These are phyloP conservation scores for Exophiala oligosperma DNA, from an alignment of 2,329 filamentous ascomycete genomes.

Conservation along the genomic window DNA sequence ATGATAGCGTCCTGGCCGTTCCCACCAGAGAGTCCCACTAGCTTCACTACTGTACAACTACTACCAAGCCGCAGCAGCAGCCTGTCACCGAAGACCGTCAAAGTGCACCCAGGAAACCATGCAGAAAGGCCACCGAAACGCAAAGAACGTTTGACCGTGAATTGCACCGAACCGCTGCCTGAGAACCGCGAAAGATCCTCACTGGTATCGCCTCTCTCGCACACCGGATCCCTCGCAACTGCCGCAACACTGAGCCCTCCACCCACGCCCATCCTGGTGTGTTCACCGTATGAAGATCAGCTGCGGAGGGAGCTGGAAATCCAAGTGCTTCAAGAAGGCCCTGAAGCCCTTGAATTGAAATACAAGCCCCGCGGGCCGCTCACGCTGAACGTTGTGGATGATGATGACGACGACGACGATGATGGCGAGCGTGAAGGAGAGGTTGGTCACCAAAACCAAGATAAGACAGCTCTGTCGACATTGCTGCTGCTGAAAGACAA, in stretches of 20 bases:
- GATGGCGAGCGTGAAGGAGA: not conserved
- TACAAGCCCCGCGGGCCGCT: constrained; percentile 14
- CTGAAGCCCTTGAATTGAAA: constrained; percentile 12
- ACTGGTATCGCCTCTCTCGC: constrained; percentile 11
- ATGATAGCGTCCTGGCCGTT: not conserved
- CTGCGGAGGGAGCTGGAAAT: constrained; percentile 23
- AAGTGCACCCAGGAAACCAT: not conserved
- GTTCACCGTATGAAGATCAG: constrained; percentile 22
- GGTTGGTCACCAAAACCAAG: no score
- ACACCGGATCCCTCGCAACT: constrained; percentile 11
- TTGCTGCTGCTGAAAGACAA: not conserved
- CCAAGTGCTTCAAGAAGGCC: constrained; percentile 19
- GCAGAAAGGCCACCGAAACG: not conserved
- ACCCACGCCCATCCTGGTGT: constrained; percentile 13
- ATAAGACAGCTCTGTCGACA: no score
- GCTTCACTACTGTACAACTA: not conserved
- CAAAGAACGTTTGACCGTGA: not conserved
- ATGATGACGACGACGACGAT: constrained; percentile 6
- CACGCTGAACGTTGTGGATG: constrained; percentile 10
- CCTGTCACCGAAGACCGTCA: not conserved
- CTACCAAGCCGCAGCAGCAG: not conserved
- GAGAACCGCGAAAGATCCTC: constrained; percentile 2
- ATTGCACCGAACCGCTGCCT: not conserved
- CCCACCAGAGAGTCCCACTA: not conserved
- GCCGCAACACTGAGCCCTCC: constrained; percentile 13